Evolutionary conservation across 2,329 filamentous ascomycete genomes (phyloP).

Genomic region (Pyrenophora teres): DNA sequence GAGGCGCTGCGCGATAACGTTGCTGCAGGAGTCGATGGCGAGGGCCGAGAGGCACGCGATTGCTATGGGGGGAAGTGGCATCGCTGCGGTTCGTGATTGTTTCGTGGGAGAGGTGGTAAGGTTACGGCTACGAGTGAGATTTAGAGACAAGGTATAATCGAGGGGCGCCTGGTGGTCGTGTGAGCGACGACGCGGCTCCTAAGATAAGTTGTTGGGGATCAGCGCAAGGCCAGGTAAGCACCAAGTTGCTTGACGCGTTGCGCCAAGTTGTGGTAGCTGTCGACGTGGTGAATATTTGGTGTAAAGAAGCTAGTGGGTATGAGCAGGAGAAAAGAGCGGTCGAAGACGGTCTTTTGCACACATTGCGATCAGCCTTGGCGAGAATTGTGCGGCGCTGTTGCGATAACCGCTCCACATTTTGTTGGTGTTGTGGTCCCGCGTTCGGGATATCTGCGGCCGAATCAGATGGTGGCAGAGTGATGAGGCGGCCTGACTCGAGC

Average conservation of each 20-base stretch:
- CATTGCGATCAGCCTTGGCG: conserved; percentile 1
- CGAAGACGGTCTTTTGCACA: neutral
- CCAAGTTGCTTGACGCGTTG: neutral
- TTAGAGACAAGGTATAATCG: too few species aligned
- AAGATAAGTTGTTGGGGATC: conserved; percentile 3
- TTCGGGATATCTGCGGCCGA: conserved; percentile 10
- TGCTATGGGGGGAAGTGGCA: conserved; percentile 41
- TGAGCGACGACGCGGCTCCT: neutral
- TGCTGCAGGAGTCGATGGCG: conserved; percentile 45
- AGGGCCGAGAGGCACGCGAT: conserved; percentile 44
- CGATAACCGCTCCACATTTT: conserved; percentile 10
- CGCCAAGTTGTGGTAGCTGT: neutral
- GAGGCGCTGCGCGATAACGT: conserved; percentile 45
- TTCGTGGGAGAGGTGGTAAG: neutral
- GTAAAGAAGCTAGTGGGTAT: too few species aligned
- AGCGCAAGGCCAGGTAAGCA: conserved; percentile 1
- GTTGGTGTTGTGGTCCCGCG: conserved; percentile 13
- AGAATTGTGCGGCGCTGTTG: conserved; percentile 4
- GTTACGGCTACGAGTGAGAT: too few species aligned
- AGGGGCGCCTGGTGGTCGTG: neutral
- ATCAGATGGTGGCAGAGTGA: conserved; percentile 4
- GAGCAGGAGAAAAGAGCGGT: neutral
- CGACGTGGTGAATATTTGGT: neutral
- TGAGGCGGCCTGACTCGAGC: conserved; percentile 1
- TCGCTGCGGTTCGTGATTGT: conserved; percentile 9